Evolutionary conservation across 1,139 yeast species (phyloP).

Genomic region (Nakaseomyces bracarensis): DNA sequence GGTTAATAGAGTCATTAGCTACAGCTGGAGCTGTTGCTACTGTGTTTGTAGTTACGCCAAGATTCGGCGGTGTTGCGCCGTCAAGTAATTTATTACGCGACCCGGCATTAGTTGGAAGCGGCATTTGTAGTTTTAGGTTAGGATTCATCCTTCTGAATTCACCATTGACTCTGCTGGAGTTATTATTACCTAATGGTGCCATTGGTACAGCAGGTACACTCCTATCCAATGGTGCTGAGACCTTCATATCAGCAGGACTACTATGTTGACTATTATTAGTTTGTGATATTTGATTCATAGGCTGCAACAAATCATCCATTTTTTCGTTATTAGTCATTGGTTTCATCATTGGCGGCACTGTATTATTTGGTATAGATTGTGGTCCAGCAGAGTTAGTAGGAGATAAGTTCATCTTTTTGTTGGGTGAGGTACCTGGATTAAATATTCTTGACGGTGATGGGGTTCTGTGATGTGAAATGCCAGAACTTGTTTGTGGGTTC

Average conservation of each 20-base stretch:
- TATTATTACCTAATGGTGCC: slow-evolving; percentile 7
- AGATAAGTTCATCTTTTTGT: slow-evolving; percentile 17
- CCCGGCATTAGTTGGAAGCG: slow-evolving; percentile 36
- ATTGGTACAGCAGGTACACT: slow-evolving; percentile 5
- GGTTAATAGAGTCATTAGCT: slow-evolving; percentile 43
- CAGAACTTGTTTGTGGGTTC: background rate
- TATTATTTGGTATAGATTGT: slow-evolving; percentile 4
- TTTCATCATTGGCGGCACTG: slow-evolving; percentile 24
- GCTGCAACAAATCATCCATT: slow-evolving; percentile 44
- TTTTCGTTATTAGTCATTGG: slow-evolving; percentile 28
- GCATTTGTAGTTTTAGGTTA: slow-evolving; percentile 42
- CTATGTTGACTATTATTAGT: slow-evolving; percentile 11
- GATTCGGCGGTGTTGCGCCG: slow-evolving; percentile 9
- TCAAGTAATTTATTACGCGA: slow-evolving; percentile 32
- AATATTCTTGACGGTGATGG: slow-evolving; percentile 23
- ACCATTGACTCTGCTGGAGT: slow-evolving; percentile 22
- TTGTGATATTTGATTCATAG: slow-evolving; percentile 42
- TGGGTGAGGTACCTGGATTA: slow-evolving; percentile 19
- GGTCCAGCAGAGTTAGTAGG: slow-evolving; percentile 12
- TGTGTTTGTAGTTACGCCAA: slow-evolving; percentile 11
- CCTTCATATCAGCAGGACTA: slow-evolving; percentile 4
- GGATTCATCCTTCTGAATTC: slow-evolving; percentile 34
- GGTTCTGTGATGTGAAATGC: slow-evolving; percentile 14
- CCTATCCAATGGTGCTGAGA: background rate
- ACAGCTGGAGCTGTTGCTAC: slow-evolving; percentile 10